These are phyloP conservation scores for Thielaviopsis punctulata DNA, from an alignment of 2,329 filamentous ascomycete species.

Conservation along the genomic window DNA sequence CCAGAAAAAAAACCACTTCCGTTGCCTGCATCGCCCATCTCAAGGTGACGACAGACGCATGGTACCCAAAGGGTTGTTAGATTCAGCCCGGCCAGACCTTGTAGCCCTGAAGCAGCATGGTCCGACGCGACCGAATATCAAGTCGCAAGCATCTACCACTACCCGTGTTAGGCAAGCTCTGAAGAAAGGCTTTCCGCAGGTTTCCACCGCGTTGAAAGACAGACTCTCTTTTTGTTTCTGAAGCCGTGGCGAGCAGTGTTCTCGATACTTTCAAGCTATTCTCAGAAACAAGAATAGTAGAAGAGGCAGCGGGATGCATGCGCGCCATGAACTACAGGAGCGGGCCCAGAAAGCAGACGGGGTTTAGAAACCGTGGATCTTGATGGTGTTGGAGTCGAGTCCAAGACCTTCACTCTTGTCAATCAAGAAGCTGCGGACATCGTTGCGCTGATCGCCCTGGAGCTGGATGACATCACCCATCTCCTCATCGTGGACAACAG, in stretches of 20 bases:
- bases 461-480: slow-evolving; percentile 99
- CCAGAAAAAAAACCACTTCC: background rate
- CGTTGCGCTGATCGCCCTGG: slow-evolving; percentile 97
- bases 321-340: slow-evolving; percentile 15
- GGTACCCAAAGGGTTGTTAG: background rate
- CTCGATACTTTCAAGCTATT: background rate
- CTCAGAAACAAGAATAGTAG: background rate
- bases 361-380: slow-evolving; percentile 47
- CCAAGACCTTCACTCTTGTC: slow-evolving; percentile 91
- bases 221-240: slow-evolving; percentile 1
- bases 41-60: slow-evolving; percentile 1
- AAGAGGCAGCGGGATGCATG: slow-evolving; percentile 13
- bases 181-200: slow-evolving; percentile 10
- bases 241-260: background rate
- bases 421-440: slow-evolving; percentile 92
- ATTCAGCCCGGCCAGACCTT: background rate
- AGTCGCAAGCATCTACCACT: background rate
- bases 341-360: slow-evolving; percentile 3
- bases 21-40: slow-evolving; percentile 5
- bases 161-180: slow-evolving; percentile 1
- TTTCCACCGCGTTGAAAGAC: slow-evolving; percentile 9
- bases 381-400: slow-evolving; percentile 92
- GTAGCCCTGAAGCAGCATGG: background rate
- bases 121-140: background rate
- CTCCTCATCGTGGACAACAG: slow-evolving; percentile 85